These are phyloP conservation scores for Hypoxylon trugodes DNA, from an alignment of 495 filamentous ascomycete species.

Conservation along the genomic window DNA sequence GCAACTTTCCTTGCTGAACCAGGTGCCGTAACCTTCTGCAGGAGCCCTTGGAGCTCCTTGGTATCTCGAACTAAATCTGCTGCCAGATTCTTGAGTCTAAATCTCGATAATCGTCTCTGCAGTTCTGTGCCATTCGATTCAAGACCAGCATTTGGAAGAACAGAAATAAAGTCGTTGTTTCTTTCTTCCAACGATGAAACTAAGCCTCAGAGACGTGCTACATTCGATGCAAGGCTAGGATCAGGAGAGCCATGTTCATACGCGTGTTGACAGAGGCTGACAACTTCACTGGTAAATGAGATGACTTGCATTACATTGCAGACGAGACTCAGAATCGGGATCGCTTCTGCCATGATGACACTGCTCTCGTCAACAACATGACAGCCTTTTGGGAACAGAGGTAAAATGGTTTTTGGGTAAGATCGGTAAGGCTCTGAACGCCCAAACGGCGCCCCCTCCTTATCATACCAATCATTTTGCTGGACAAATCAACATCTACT, in stretches of 20 bases:
- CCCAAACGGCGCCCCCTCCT: no score
- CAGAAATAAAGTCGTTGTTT: background rate
- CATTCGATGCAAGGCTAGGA: slow-evolving; percentile 1
- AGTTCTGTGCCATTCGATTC: background rate
- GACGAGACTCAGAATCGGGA: slow-evolving; percentile 13
- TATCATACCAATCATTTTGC: no score
- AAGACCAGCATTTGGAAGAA: background rate
- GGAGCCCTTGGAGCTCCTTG: background rate
- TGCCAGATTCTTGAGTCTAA: slow-evolving; percentile 5
- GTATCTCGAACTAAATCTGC: background rate
- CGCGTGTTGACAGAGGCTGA: background rate
- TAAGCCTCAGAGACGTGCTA: background rate
- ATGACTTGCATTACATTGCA: slow-evolving; percentile 19
- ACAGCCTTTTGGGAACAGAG: background rate
- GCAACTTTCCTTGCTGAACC: background rate
- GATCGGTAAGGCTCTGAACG: background rate
- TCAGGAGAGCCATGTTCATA: slow-evolving; percentile 3
- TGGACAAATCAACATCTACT: no score
- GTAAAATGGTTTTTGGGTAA: background rate
- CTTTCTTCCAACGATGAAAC: background rate
- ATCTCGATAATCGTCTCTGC: background rate
- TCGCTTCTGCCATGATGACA: slow-evolving; percentile 13
- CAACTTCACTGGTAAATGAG: slow-evolving; percentile 4
- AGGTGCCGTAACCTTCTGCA: background rate
- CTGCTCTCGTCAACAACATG: background rate